Evolutionary conservation across 2,329 filamentous ascomycete genomes (phyloP), one percentile per base, ranked within the genome.

Genomic region (Pyrenophora graminea): DNA sequence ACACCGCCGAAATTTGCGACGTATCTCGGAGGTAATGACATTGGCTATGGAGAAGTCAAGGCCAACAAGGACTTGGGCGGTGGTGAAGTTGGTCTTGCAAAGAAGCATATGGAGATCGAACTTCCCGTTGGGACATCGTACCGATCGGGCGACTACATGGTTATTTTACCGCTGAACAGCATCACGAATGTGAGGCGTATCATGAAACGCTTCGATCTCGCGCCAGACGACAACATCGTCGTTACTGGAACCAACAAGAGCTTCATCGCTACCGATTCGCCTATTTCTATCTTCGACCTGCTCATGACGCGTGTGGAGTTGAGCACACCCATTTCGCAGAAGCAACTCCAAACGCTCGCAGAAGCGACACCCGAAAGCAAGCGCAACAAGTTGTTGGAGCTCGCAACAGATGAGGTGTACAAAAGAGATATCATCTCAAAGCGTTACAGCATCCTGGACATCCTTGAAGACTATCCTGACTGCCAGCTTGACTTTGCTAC

Each of bases 131-230:
- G 65, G 0, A 67, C 82, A 74, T 79, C 78, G 0, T 92, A 91
- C 70, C 78, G 80, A 39, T 81, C 85, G 1, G 89, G 89, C 10
- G 89, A 92, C 66, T 91, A 92, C 67, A 79, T 92, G 1, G 86
- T 86, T 0, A 76, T 90, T 2, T 76, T 90, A 1, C 88, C 89
- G 0, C 72, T 88, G 23, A 92, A 91, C 69, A 45, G 40, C 17
- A 38, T 48, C 2, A 33, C 41, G 10, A 58, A 41, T n/a, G 55
- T 56, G n/a, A 46, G 45, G n/a, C 59, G 63, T 5, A 53, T 62
- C 18, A 33, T 61, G 18, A 53, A 48, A 17, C 54, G 53, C 30
- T 67, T 63, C 45, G 42, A 48, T 18, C 27, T 51, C 7, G 34
- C 48, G 4, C 48, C 48, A 2, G 48, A 51, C 6, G 48, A 51